Evolutionary conservation across 2,329 filamentous ascomycete genomes (phyloP).

Genomic region (Sclerotinia subarctica): DNA sequence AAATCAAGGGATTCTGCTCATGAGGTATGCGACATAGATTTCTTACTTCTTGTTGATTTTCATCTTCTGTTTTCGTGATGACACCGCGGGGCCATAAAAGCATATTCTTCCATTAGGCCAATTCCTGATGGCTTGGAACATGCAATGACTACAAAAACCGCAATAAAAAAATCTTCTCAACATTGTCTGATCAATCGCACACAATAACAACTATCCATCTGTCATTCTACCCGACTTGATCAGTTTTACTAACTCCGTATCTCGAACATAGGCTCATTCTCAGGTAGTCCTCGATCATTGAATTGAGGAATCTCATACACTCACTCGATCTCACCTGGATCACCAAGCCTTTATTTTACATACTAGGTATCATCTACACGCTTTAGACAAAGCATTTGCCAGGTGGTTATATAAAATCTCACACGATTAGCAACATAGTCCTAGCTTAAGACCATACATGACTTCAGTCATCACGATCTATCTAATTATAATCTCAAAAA

Average conservation of each 20-base stretch:
- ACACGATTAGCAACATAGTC: not conserved
- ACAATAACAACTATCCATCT: not conserved
- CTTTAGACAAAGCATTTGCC: not conserved
- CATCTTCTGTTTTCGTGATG: constrained; percentile 41
- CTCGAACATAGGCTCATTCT: not conserved
- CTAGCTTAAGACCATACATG: not conserved
- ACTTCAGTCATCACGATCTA: not conserved
- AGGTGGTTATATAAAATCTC: not conserved
- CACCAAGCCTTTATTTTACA: not conserved
- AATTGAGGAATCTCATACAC: not conserved
- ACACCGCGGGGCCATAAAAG: constrained; percentile 53
- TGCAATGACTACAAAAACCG: constrained; percentile 60
- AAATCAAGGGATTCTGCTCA: not conserved
- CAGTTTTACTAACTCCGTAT: not conserved
- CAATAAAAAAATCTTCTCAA: constrained; percentile 64
- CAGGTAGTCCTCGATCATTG: not conserved
- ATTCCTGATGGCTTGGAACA: constrained; percentile 32
- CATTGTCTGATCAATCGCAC: constrained; percentile 48
- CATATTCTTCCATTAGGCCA: constrained; percentile 39
- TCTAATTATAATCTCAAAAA: not conserved
- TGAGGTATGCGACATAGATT: constrained; percentile 26
- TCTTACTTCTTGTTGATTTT: constrained; percentile 10
- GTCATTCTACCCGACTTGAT: not conserved
- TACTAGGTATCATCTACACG: no score
- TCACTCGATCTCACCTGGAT: not conserved